Evolutionary conservation across 1,139 yeast genomes (phyloP).

Genomic region (Kazachstania sp.): DNA sequence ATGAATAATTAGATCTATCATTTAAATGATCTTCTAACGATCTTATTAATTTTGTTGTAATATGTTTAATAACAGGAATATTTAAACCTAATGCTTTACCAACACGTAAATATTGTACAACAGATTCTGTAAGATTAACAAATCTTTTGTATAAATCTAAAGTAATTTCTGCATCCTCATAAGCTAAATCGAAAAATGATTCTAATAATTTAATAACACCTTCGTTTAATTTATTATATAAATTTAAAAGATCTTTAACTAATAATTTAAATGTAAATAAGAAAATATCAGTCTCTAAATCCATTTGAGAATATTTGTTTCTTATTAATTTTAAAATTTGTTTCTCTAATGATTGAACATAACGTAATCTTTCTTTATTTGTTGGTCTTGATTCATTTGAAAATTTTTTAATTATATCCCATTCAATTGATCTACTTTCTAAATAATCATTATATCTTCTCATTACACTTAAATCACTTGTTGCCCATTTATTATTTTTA

Average conservation of each 20-base stretch:
- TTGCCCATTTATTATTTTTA: constrained; percentile 31
- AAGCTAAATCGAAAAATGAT: constrained; percentile 88
- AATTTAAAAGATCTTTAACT: constrained; percentile 73
- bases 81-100: constrained; percentile 88
- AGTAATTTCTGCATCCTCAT: constrained; percentile 78
- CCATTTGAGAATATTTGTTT: constrained; percentile 63
- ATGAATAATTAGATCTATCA: neutral
- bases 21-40: constrained; percentile 78
- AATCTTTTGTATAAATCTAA: constrained; percentile 74
- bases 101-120: constrained; percentile 74
- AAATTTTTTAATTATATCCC: constrained; percentile 52
- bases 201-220: constrained; percentile 90
- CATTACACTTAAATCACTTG: constrained; percentile 54
- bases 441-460: constrained; percentile 67
- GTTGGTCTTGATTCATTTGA: constrained; percentile 33
- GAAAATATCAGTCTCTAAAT: constrained; percentile 69
- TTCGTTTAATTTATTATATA: constrained; percentile 86
- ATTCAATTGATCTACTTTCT: constrained; percentile 61
- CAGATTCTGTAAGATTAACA: constrained; percentile 80
- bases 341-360: constrained; percentile 60
- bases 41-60: constrained; percentile 88
- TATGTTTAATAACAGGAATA: constrained; percentile 94
- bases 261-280: constrained; percentile 78
- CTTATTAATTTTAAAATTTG: constrained; percentile 70
- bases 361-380: constrained; percentile 35